Base-by-base conservation (phyloP, 2,329 filamentous ascomycete species). In the Pseudogymnoascus destructans region DNA sequence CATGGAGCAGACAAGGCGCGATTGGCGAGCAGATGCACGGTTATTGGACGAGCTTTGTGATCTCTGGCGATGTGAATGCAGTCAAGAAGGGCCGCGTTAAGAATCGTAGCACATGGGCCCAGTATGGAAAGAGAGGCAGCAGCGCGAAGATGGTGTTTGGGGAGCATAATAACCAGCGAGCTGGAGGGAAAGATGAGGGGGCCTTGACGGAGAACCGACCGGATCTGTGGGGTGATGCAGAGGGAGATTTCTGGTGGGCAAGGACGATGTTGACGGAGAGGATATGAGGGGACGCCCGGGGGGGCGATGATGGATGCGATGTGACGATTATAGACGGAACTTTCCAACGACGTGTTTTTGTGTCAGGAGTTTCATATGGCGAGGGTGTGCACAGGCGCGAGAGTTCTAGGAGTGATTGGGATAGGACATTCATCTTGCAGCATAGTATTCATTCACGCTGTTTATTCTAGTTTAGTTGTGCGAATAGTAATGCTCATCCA, bases 191-290 rank as follows among this genome's bases (percentile, higher is more conserved):
- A 32, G 66, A 66, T 19, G 64, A 59, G 9, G 81, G 79, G 1
- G 66, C 70, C 2, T 70, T 76, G 1, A 77, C 74, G 0, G 66
- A 73, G 58, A 69, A 76, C 58, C 62, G 69, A 56, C 58, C 66
- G 74, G 70, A 78, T 72, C 19, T 68, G 3, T 71, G 71, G 60
- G 77, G 79, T 60, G 69, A 69, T 57, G 68, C 73, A 56, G 75
- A 79, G 64, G 82, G 78, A 63, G 67, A 70, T 10, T 86, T 81
- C 67, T 86, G 83, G 83, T 84, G 79, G 78, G 72, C 73, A 10
- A 75, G 75, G 60, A 75, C 77, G 30, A 56, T 56, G 13, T 5
- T 56, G 54, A 36, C 32, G 7, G 54, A 56, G 54, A 56, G 54
- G 46, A 52, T 52, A 52, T 52, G 46, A 52, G 15, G 25, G 46